A percentile compares a stretch with the other conserved stretches of the same genome.
Conservation (phyloP, 129 eudicot species). For the Solidago caesia region DNA sequence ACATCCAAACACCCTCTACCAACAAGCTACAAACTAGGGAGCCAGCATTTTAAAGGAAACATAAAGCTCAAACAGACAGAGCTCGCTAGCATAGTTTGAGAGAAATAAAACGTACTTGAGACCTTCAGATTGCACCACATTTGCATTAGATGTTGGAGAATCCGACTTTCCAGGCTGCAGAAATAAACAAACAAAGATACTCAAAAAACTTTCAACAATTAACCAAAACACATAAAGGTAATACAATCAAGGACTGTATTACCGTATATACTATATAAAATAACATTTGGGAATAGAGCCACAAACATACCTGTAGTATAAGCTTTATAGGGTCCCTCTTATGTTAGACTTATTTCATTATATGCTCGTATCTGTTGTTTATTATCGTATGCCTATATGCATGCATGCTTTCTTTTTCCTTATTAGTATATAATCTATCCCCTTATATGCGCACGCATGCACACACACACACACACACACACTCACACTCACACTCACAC, state of each 20-base stretch:
- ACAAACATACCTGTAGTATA: no score
- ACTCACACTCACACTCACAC: no score
- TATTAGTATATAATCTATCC: no score
- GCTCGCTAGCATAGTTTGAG: constrained; percentile 7
- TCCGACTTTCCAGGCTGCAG: constrained; percentile 48
- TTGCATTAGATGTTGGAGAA: constrained; percentile 35
- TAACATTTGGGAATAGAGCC: no score
- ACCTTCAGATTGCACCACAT: constrained; percentile 45
- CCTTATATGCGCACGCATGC: no score
- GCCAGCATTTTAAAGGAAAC: constrained; percentile 8
- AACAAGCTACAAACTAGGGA: constrained; percentile 2
- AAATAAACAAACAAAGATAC: constrained; percentile 20
- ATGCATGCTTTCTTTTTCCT: no score
- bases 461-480: no score
- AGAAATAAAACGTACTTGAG: constrained; percentile 52
- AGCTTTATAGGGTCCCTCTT: no score
- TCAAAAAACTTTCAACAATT: not conserved
- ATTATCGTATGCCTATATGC: no score
- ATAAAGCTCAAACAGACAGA: constrained; percentile 25
- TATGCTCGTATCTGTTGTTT: no score
- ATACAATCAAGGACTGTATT: not conserved
- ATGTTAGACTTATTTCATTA: no score
- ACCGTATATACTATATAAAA: not conserved
- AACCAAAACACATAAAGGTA: not conserved
- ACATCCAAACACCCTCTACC: not conserved